Base-by-base conservation (phyloP, 2,329 filamentous ascomycete species). In the Phialocephala subalpina region DNA sequence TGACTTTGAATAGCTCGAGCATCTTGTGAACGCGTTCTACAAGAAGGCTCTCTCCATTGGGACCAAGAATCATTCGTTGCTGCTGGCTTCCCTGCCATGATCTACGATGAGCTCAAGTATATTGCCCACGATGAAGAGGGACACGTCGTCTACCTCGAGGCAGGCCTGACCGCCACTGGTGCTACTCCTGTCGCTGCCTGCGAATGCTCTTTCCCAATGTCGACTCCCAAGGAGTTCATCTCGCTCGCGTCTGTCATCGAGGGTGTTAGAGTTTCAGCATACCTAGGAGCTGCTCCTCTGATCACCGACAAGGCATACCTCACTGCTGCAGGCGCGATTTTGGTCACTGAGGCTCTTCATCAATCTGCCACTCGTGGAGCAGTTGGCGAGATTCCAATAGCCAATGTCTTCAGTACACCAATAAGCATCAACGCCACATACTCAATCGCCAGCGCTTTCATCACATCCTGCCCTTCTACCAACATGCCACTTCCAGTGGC, bases 291-390 rank as follows among this genome's bases (percentile, higher is more conserved):
- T 29, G 88, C 88, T 12, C 83, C 83, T 38, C 80, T 82, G 65
- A 87, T 88, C 68, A 82, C 85, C 66, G 81, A 83, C 72, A 84
- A 87, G 72, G 80, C 81, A 16, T 89, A 89, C 76, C 79, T 91
- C 40, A 85, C 85, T 0, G 85, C 85, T 5, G 89, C 88, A 0
- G 89, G 85, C n/a, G 83, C 84, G 62, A 87, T 92, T 73, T 80
- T 92, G 40, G 87, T 86, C 45, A 85, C 90, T 57, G 89, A 91
- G 73, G 84, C 89, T 42, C 84, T 89, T n/a, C 89, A 92, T 79
- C 85, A 85, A 9, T 80, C 89, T 2, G 88, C 87, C 77, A 78
- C 90, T 65, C 86, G 89, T 60, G 77, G 79, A 40, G 80, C 80
- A 14, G 77, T 82, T 25, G 78, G 80, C 59, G 76, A 87, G 70